These are phyloP conservation scores for Bertia moriformis DNA, from an alignment of 2,329 filamentous ascomycete species.

Conservation along the genomic window DNA sequence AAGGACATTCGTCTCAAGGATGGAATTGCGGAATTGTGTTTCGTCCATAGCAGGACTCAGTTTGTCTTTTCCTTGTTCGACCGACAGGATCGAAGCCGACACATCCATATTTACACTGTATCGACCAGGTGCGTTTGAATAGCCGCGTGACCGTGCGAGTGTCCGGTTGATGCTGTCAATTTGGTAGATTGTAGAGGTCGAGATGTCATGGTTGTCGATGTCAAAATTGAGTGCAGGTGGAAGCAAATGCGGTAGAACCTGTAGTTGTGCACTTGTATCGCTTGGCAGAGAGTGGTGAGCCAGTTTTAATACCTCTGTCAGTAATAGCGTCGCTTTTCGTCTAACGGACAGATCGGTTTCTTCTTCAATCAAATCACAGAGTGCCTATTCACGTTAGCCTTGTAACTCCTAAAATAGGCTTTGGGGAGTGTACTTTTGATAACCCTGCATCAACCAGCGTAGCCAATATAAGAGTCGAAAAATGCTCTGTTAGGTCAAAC, in stretches of 20 bases:
- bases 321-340: slow-evolving; percentile 76
- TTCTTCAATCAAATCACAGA: slow-evolving; percentile 53
- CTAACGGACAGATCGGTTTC: slow-evolving; percentile 53
- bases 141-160: slow-evolving; percentile 57
- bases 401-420: too few relatives aligned
- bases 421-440: background rate
- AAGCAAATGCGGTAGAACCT: slow-evolving; percentile 77
- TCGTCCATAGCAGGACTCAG: slow-evolving; percentile 37
- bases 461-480: slow-evolving; percentile 75
- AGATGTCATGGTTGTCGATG: slow-evolving; percentile 60
- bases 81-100: slow-evolving; percentile 31
- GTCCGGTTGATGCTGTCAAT: slow-evolving; percentile 95
- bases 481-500: slow-evolving; percentile 56
- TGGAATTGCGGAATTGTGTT: slow-evolving; percentile 45
- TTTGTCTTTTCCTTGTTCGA: slow-evolving; percentile 39
- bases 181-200: slow-evolving; percentile 86
- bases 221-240: slow-evolving; percentile 59
- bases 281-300: slow-evolving; percentile 73
- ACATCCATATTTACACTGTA: slow-evolving; percentile 21
- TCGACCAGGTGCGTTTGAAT: slow-evolving; percentile 17
- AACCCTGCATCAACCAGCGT: slow-evolving; percentile 73
- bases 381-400: slow-evolving; percentile 36
- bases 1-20: slow-evolving; percentile 71
- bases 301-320: slow-evolving; percentile 83
- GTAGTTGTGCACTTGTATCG: slow-evolving; percentile 68